Evolutionary conservation across 2,329 filamentous ascomycete genomes (phyloP), one percentile per base, ranked within the genome.

Genomic region (Phaeophleospora eucalypticola): DNA sequence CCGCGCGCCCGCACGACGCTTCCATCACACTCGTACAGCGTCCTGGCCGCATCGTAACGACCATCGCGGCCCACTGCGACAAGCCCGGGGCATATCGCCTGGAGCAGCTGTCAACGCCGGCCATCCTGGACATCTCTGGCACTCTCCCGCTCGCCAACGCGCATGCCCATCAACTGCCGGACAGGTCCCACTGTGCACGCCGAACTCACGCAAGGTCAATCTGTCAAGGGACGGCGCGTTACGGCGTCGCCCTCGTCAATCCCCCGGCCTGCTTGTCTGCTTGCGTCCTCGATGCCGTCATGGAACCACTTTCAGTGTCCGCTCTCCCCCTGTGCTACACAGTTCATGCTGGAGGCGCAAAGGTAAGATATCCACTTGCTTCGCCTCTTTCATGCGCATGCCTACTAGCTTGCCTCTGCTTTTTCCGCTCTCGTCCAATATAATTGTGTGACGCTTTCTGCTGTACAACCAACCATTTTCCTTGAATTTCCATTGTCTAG

Each of bases 381-480:
- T 34, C 32, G 33, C 37, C 40, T 44, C 36, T 43, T 46, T 46
- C 43, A 51, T 51, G 51, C 51, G 46, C 49, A 47, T 48, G 40
- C 54, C 47, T 53, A 49, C 52, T 46, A 48, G 44, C 43, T 43
- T 41, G 40, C 41, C 43, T 44, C 48, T 44, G 36, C 48, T 40
- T 32, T 37, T 46, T 46, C 51, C 52, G 45, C 49, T 45, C 49
- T 45, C 36, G 43, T 48, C 36, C 57, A 53, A 61, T 58, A 60
- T 53, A 53, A 56, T 60, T 56, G 57, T 61, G 49, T 57, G 32
- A 62, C 59, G 49, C 43, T 52, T 54, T 44, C 54, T 62, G 57
- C 53, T 48, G 60, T 60, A 56, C 58, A 49, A 59, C 62, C 58
- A 60, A 58, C 55, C 58, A 61, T 54, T 45, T 56, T 40, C 17